A percentile compares a stretch with the other conserved stretches of the same genome.
Conservation (phyloP, 192 early-diverging fungal species). For the Coemansia guatemalensis region DNA sequence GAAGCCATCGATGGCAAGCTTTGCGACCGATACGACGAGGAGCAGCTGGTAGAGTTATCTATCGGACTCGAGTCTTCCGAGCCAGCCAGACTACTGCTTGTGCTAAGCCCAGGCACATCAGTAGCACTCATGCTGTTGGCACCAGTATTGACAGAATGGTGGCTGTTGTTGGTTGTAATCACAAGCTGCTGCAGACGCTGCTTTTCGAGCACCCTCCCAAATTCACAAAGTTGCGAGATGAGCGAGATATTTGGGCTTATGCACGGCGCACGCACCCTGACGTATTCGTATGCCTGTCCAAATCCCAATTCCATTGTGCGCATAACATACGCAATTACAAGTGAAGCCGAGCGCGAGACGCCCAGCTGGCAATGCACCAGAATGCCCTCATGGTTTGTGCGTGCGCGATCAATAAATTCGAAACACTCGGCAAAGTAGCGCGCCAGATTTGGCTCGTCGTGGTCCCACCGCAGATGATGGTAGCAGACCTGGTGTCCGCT, state of each 20-base stretch:
- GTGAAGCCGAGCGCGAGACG: slow-evolving; percentile 80
- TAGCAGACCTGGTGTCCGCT: slow-evolving; percentile 40
- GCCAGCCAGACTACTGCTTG: slow-evolving; percentile 8
- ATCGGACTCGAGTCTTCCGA: slow-evolving; percentile 29
- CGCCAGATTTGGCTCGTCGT: slow-evolving; percentile 67
- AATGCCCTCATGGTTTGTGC: slow-evolving; percentile 56
- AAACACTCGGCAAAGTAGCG: slow-evolving; percentile 63
- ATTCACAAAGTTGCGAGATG: slow-evolving; percentile 75
- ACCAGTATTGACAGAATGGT: background rate
- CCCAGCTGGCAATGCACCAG: slow-evolving; percentile 89
- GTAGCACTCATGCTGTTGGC: background rate
- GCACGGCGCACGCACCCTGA: slow-evolving; percentile 63
- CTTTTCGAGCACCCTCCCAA: slow-evolving; percentile 43
- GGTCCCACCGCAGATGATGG: slow-evolving; percentile 71
- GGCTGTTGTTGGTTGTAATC: background rate
- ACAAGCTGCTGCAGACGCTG: background rate
- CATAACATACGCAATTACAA: slow-evolving; percentile 92
- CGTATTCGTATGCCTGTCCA: slow-evolving; percentile 71
- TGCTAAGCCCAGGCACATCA: background rate
- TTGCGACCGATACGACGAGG: background rate
- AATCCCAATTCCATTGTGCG: slow-evolving; percentile 58
- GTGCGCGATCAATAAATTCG: slow-evolving; percentile 64
- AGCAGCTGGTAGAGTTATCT: background rate
- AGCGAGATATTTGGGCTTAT: slow-evolving; percentile 85
- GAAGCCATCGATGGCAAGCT: background rate